These are phyloP conservation scores for Puccinia horiana DNA, from an alignment of 1,284 basidiomycete genomes.

Conservation along the genomic window DNA sequence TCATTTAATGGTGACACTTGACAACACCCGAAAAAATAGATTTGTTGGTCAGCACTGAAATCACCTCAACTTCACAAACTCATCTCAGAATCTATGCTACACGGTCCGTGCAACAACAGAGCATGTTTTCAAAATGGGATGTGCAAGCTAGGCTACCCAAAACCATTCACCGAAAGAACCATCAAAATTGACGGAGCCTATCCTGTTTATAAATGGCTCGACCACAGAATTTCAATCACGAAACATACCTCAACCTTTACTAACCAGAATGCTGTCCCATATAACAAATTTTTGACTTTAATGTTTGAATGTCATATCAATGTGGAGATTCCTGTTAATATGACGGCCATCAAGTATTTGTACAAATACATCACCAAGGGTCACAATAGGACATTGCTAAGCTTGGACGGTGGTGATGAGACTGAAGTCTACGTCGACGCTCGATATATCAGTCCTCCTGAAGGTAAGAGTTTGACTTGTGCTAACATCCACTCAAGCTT, in stretches of 20 bases:
- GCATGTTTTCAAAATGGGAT: background rate
- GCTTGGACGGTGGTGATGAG: background rate
- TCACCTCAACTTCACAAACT: background rate
- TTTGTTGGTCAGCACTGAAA: background rate
- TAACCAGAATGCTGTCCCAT: background rate
- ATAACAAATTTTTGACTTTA: slow-evolving; percentile 4
- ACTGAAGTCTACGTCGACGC: background rate
- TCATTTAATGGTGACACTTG: slow-evolving; percentile 54
- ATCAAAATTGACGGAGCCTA: background rate
- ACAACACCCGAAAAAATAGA: background rate
- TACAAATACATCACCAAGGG: slow-evolving; percentile 38
- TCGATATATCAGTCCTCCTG: background rate
- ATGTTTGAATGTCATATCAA: slow-evolving; percentile 29
- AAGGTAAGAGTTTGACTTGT: background rate
- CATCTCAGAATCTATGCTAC: background rate
- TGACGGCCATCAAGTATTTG: background rate
- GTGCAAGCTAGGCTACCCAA: background rate
- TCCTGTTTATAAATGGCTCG: background rate
- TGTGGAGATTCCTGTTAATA: background rate
- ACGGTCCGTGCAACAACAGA: background rate
- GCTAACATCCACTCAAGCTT: background rate
- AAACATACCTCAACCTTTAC: background rate
- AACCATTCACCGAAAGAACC: background rate
- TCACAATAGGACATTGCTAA: background rate
- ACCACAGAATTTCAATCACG: background rate